Evolutionary conservation across 768 basidiomycete genomes (phyloP).

Genomic region (Phallus indusiatus): DNA sequence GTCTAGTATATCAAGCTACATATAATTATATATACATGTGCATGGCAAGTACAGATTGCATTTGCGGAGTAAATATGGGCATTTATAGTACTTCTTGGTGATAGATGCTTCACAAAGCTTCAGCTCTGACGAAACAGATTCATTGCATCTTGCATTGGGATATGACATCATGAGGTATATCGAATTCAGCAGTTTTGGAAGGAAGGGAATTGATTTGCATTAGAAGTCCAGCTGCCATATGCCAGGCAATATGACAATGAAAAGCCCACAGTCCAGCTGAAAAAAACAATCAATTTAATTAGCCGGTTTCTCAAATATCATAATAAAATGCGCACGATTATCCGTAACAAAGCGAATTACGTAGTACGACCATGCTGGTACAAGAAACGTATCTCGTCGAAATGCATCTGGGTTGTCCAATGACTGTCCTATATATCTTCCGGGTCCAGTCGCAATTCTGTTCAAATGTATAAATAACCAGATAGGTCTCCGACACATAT

Average conservation of each 20-base stretch:
- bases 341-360: conserved; percentile 32
- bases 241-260: conserved; percentile 31
- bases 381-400: conserved; percentile 28
- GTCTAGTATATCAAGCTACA: too few species aligned
- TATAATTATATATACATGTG: too few species aligned
- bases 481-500: neutral
- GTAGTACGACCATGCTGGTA: conserved; percentile 30
- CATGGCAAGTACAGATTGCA: too few species aligned
- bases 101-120: too few species aligned
- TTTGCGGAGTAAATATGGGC: too few species aligned
- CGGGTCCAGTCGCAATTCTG: conserved; percentile 27
- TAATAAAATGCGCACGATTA: conserved; percentile 17
- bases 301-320: neutral
- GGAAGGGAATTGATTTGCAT: conserved; percentile 32
- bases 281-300: too few species aligned
- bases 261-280: conserved; percentile 33
- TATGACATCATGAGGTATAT: conserved; percentile 25
- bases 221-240: conserved; percentile 31
- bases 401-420: conserved; percentile 20
- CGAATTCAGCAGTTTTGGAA: conserved; percentile 23
- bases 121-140: neutral
- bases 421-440: conserved; percentile 21
- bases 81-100: too few species aligned
- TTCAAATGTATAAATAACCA: conserved; percentile 15
- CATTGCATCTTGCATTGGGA: conserved; percentile 22